These are phyloP conservation scores for Emergomyces africanus DNA, from an alignment of 2,329 filamentous ascomycete genomes.

Conservation along the genomic window DNA sequence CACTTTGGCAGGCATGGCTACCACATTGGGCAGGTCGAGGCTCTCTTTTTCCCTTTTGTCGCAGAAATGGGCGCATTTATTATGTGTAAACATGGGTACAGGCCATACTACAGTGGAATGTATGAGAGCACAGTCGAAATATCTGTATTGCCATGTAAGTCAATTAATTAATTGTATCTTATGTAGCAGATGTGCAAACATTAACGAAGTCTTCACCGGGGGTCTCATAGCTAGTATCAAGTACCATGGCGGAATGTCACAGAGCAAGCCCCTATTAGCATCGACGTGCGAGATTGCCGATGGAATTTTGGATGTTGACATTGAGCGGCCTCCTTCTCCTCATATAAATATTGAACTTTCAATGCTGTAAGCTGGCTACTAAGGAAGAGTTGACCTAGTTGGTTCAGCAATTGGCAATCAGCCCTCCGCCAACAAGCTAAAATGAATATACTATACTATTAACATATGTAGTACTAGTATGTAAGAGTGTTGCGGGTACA, in stretches of 20 bases:
- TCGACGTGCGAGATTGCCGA: not conserved
- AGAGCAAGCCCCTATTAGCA: not conserved
- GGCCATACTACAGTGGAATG: not conserved
- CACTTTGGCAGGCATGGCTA: constrained; percentile 1
- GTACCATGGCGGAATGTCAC: not conserved
- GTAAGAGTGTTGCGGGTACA: not conserved
- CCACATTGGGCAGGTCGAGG: not conserved
- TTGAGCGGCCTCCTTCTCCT: not conserved
- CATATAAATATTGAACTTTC: not conserved
- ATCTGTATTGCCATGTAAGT: constrained; percentile 2
- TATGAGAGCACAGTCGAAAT: not conserved
- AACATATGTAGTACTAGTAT: too few species aligned
- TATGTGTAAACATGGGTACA: not conserved
- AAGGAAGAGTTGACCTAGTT: too few species aligned
- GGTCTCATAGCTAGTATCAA: constrained; percentile 4
- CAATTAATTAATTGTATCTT: constrained; percentile 2
- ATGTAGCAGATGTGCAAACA: not conserved
- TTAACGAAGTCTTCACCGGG: not conserved
- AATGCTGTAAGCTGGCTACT: too few species aligned
- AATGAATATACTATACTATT: too few species aligned
- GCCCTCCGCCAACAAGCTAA: not conserved
- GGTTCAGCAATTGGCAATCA: too few species aligned
- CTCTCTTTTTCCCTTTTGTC: not conserved
- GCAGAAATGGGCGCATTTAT: constrained; percentile 4
- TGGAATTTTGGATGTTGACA: not conserved